phyloP scores from a whole-genome alignment of 192 early-diverging fungal species.

The Lobosporangium transversale region DNA sequence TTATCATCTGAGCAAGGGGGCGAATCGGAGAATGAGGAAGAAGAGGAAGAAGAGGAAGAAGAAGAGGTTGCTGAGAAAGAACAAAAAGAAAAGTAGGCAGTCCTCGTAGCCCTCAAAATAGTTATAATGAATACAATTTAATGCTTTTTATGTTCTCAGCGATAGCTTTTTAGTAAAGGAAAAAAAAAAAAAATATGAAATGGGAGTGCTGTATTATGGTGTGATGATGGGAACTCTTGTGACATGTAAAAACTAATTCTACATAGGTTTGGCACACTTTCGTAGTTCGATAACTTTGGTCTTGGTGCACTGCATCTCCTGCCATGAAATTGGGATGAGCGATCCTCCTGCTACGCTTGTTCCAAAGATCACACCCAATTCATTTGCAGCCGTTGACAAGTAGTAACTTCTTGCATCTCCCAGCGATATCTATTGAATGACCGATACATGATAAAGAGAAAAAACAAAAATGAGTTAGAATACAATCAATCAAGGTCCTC shows the following conservation, averaged over 20 bases:
- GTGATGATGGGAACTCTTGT: neutral
- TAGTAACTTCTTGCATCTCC: constrained; percentile 93
- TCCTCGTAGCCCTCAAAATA: too few species aligned
- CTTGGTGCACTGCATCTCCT: constrained; percentile 97
- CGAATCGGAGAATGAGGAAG: neutral
- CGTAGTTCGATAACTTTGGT: constrained; percentile 85
- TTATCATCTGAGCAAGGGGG: neutral
- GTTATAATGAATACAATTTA: too few species aligned
- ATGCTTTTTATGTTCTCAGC: too few species aligned
- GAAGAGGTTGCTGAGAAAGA: constrained; percentile 17
- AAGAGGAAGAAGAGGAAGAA: constrained; percentile 17
- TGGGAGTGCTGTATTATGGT: too few species aligned
- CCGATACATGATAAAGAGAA: constrained; percentile 2
- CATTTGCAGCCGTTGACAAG: constrained; percentile 92
- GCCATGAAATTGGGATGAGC: constrained; percentile 97
- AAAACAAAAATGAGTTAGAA: too few species aligned
- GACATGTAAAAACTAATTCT: constrained; percentile 8
- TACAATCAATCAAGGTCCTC: constrained; percentile 8
- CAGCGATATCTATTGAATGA: constrained; percentile 76
- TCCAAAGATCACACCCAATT: constrained; percentile 94
- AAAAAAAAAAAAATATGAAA: neutral
- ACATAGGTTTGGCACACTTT: constrained; percentile 95
- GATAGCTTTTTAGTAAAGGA: too few species aligned
- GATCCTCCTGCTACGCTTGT: constrained; percentile 82
- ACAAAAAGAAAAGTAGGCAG: constrained; percentile 3